Percentiles rank a stretch among this genome's conserved stretches.
Conservation (phyloP, 306 rosid species). For the Rosa chinensis region DNA sequence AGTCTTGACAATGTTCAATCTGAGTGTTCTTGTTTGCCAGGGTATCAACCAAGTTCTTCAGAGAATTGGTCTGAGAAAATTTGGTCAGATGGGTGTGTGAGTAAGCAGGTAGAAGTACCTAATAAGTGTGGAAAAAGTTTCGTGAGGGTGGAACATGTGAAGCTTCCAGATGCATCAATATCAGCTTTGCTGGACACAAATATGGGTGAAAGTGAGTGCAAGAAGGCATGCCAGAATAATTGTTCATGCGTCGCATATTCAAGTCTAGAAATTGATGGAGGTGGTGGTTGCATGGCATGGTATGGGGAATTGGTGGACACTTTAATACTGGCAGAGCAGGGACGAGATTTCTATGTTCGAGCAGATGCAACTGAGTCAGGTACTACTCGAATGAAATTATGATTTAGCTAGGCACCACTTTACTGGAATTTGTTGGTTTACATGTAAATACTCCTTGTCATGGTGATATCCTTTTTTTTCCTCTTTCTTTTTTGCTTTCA, state of each 20-base stretch:
- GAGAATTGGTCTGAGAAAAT: conserved; percentile 35
- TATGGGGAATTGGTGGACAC: conserved; percentile 44
- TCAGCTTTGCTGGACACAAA: conserved; percentile 15
- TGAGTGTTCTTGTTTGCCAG: conserved; percentile 49
- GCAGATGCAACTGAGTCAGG: conserved; percentile 30
- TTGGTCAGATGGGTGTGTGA: conserved; percentile 50
- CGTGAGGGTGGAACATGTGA: conserved; percentile 29
- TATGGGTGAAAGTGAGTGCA: conserved; percentile 30
- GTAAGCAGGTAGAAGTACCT: conserved; percentile 13
- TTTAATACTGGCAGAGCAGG: conserved; percentile 22
- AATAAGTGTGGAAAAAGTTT: conserved; percentile 56
- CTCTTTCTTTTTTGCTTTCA: background rate
- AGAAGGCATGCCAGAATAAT: conserved; percentile 36
- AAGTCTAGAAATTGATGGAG: conserved; percentile 18
- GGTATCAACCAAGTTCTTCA: conserved; percentile 42
- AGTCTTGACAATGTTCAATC: conserved; percentile 25
- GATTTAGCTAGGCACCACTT: background rate
- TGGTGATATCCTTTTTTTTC: background rate
- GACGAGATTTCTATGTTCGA: conserved; percentile 43
- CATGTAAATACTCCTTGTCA: background rate
- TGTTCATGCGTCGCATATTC: conserved; percentile 53
- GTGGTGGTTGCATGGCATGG: conserved; percentile 49
- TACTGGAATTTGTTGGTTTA: background rate
- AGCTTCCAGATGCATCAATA: conserved; percentile 41
- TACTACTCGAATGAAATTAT: background rate